These are phyloP conservation scores for Theobroma cacao DNA, from an alignment of 345 rosid genomes.

Conservation along the genomic window DNA sequence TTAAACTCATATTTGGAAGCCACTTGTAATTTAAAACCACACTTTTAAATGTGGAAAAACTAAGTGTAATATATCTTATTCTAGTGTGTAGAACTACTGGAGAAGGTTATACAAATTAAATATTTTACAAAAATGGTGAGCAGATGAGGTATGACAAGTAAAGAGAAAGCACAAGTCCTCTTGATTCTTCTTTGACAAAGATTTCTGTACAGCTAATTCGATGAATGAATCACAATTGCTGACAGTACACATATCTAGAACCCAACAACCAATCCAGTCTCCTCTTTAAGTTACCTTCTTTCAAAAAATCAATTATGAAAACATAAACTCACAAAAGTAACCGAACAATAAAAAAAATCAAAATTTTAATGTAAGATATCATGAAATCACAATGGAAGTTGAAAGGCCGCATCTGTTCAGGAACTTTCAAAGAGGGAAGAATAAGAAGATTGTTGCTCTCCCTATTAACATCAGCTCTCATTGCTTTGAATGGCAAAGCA, in stretches of 20 bases:
- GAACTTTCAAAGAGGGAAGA: neutral
- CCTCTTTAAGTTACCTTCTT: neutral
- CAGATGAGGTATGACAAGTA: neutral
- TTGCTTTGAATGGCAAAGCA: neutral
- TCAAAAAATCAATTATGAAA: neutral
- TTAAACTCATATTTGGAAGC: neutral
- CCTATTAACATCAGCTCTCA: neutral
- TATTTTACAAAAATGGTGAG: neutral
- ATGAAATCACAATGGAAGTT: neutral
- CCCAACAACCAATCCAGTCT: too few relatives aligned
- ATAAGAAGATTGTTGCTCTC: neutral
- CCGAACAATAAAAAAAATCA: neutral
- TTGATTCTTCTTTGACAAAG: neutral
- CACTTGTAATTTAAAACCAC: neutral
- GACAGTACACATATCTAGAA: too few relatives aligned
- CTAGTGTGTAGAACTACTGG: neutral
- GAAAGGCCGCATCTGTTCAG: neutral
- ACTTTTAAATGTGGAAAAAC: neutral
- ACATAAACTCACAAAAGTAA: too few relatives aligned
- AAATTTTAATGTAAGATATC: too few relatives aligned
- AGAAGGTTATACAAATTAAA: neutral
- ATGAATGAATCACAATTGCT: neutral
- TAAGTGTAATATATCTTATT: neutral
- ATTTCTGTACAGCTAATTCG: neutral
- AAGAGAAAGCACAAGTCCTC: neutral